phyloP scores from a whole-genome alignment of 441 rosid genomes.

The Raphanus hybrid region DNA sequence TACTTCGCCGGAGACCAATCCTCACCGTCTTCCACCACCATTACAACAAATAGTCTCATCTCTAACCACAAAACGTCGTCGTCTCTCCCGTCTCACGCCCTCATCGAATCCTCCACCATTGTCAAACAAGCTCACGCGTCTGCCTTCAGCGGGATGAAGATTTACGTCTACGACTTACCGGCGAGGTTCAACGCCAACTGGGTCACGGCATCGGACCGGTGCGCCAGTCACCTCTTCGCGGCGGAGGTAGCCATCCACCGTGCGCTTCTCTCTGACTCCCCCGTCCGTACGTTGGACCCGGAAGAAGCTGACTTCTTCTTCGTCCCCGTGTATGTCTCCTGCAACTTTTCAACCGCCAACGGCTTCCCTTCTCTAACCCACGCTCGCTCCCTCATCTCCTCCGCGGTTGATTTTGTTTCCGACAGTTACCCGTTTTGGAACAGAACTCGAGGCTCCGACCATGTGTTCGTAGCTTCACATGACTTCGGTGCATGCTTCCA shows the following conservation, averaged over 20 bases:
- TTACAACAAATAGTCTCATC: conserved; percentile 23
- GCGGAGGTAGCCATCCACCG: conserved; percentile 90
- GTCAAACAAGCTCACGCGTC: conserved; percentile 32
- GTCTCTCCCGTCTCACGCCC: conserved; percentile 59
- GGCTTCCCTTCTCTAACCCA: conserved; percentile 96
- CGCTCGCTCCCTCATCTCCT: conserved; percentile 70
- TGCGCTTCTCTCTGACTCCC: conserved; percentile 51
- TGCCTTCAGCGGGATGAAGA: conserved; percentile 64
- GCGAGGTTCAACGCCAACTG: conserved; percentile 73
- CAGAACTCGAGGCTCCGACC: conserved; percentile 64
- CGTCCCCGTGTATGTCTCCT: conserved; percentile 94
- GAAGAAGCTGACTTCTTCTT: conserved; percentile 91
- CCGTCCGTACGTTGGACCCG: conserved; percentile 71
- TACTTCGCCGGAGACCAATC: conserved; percentile 62
- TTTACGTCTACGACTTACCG: conserved; percentile 77
- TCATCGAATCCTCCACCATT: conserved; percentile 62
- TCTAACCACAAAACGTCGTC: conserved; percentile 52
- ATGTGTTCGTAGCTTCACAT: conserved; percentile 89
- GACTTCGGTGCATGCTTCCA: conserved; percentile 96
- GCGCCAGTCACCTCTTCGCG: conserved; percentile 82
- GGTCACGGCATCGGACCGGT: conserved; percentile 67
- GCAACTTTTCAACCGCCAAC: conserved; percentile 84
- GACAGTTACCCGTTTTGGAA: conserved; percentile 60
- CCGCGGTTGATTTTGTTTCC: conserved; percentile 70
- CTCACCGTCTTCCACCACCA: conserved; percentile 34